phyloP scores from a whole-genome alignment of 2,329 filamentous ascomycete species.

The Beauveria sp. region DNA sequence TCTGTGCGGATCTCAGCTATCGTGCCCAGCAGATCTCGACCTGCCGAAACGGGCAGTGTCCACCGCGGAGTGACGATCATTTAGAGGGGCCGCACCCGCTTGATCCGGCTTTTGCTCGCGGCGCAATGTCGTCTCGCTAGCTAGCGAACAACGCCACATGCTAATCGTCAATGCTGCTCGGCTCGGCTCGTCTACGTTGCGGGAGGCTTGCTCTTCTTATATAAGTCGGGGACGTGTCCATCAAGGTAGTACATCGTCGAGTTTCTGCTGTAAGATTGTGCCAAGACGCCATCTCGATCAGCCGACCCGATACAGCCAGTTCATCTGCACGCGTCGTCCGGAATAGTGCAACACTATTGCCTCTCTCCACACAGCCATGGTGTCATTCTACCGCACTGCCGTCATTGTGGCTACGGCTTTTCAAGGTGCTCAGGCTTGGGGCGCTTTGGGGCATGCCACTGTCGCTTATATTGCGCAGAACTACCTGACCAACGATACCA shows the following conservation, averaged over 20 bases:
- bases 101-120: background rate
- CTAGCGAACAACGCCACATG: background rate
- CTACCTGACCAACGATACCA: conserved; percentile 35
- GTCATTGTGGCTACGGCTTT: conserved; percentile 12
- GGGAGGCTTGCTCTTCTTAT: background rate
- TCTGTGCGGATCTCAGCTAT: conserved; percentile 14
- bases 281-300: conserved; percentile 10
- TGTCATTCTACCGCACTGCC: conserved; percentile 3
- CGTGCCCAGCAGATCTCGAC: conserved; percentile 13
- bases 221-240: conserved; percentile 9
- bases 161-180: background rate
- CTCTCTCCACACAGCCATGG: conserved; percentile 2
- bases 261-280: background rate
- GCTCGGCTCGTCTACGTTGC: background rate
- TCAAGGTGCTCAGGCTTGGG: conserved; percentile 27
- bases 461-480: conserved; percentile 45
- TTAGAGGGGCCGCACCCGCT: background rate
- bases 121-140: background rate
- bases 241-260: background rate
- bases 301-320: background rate
- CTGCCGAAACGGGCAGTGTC: conserved; percentile 15
- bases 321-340: background rate
- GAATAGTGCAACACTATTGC: background rate
- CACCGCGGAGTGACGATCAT: background rate
- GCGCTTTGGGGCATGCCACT: conserved; percentile 41